phyloP scores from a whole-genome alignment of 83 land plant genomes.

The Thuja plicata region DNA sequence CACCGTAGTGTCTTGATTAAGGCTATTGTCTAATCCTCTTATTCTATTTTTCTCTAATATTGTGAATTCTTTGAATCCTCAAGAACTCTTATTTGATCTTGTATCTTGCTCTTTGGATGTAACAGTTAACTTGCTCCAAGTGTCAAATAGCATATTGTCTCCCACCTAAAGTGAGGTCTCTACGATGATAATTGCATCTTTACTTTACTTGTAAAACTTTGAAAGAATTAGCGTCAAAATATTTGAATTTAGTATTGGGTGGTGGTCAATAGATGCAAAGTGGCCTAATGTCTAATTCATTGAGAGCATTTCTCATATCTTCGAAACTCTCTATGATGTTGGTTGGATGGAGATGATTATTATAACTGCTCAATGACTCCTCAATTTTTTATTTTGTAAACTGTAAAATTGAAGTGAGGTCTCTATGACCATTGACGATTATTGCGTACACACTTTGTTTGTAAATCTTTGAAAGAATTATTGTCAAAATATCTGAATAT shows the following conservation, averaged over 20 bases:
- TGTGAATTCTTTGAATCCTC: no score
- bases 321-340: not conserved
- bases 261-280: not conserved
- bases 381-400: no score
- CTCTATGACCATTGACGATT: not conserved
- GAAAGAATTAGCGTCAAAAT: not conserved
- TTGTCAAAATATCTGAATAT: not conserved
- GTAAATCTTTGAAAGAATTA: not conserved
- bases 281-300: not conserved
- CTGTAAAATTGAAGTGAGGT: not conserved
- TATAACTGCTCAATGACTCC: no score
- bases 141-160: not conserved
- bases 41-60: no score
- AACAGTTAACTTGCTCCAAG: no score
- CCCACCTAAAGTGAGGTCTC: not conserved
- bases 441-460: not conserved
- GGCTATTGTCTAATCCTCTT: no score
- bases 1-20: no score
- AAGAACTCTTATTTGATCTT: no score
- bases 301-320: no score
- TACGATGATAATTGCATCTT: not conserved
- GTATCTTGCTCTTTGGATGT: no score
- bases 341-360: not conserved
- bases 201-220: not conserved
- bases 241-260: not conserved